phyloP scores from a whole-genome alignment of 2,329 filamentous ascomycete species.

The Diaporthe ilicicola region DNA sequence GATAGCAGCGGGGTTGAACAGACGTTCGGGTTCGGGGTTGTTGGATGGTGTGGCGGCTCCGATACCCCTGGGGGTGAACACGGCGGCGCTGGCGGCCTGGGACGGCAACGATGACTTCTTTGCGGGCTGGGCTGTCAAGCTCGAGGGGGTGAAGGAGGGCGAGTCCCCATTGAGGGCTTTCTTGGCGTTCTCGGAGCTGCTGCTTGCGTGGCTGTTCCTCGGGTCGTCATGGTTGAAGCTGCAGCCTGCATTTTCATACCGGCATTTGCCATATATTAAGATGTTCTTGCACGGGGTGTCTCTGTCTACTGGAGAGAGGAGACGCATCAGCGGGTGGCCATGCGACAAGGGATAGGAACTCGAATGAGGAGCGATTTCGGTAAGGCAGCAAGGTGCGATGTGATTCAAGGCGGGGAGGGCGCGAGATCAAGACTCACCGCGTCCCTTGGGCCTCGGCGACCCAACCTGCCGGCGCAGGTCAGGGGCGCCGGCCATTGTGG shows the following conservation, averaged over 20 bases:
- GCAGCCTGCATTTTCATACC: conserved; percentile 91
- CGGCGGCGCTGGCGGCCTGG: conserved; percentile 87
- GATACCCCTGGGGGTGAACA: conserved; percentile 78
- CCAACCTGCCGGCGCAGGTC: conserved; percentile 62
- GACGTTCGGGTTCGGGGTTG: conserved; percentile 50
- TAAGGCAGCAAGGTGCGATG: background rate
- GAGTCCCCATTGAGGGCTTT: conserved; percentile 95
- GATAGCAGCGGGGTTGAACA: conserved; percentile 66
- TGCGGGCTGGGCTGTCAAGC: conserved; percentile 46
- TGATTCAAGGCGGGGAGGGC: background rate
- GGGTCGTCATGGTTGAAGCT: conserved; percentile 84
- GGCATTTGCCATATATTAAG: conserved; percentile 90
- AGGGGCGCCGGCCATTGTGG: conserved; percentile 36
- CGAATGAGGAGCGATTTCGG: conserved; percentile 25
- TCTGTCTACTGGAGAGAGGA: conserved; percentile 62
- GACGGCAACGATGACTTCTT: conserved; percentile 86
- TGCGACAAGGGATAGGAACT: background rate
- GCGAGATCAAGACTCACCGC: conserved; percentile 52
- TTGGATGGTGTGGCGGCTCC: conserved; percentile 50
- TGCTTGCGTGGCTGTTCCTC: conserved; percentile 16
- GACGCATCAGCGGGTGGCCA: conserved; percentile 30
- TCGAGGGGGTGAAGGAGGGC: conserved; percentile 86
- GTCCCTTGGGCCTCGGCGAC: conserved; percentile 65
- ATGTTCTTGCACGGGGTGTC: conserved; percentile 93
- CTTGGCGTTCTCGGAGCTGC: conserved; percentile 51